Evolutionary conservation across 306 rosid species (phyloP).

Genomic region (Betula pendula): DNA sequence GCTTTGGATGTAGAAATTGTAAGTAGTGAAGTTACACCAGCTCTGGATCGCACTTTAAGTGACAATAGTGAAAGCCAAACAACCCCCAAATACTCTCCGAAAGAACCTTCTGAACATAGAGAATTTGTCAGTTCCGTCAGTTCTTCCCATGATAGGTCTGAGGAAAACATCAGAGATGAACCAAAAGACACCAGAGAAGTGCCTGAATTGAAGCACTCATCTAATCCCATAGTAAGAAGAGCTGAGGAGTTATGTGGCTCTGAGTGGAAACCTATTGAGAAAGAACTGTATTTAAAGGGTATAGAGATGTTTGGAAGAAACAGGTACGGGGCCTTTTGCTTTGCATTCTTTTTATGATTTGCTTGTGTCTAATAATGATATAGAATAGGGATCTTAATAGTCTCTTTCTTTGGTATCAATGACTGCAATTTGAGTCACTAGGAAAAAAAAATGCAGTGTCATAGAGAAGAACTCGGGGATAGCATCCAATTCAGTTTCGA

Average conservation of each 20-base stretch:
- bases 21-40: conserved; percentile 36
- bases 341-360: conserved; percentile 3
- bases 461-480: not conserved
- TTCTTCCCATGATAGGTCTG: conserved; percentile 42
- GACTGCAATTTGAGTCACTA: not conserved
- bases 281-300: conserved; percentile 86
- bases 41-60: conserved; percentile 35
- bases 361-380: not conserved
- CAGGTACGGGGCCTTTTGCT: conserved; percentile 49
- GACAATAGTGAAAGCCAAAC: conserved; percentile 37
- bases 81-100: conserved; percentile 25
- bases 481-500: not conserved
- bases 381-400: not conserved
- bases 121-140: conserved; percentile 40
- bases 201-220: conserved; percentile 37
- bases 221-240: conserved; percentile 37
- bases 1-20: conserved; percentile 43
- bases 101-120: conserved; percentile 35
- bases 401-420: not conserved
- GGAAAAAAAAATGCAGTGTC: not conserved
- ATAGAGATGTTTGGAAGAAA: conserved; percentile 93
- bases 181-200: conserved; percentile 36
- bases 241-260: conserved; percentile 42
- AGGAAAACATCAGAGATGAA: conserved; percentile 35
- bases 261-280: conserved; percentile 87